phyloP scores from a whole-genome alignment of 305 asterid genomes.

The Ilex paraguariensis region DNA sequence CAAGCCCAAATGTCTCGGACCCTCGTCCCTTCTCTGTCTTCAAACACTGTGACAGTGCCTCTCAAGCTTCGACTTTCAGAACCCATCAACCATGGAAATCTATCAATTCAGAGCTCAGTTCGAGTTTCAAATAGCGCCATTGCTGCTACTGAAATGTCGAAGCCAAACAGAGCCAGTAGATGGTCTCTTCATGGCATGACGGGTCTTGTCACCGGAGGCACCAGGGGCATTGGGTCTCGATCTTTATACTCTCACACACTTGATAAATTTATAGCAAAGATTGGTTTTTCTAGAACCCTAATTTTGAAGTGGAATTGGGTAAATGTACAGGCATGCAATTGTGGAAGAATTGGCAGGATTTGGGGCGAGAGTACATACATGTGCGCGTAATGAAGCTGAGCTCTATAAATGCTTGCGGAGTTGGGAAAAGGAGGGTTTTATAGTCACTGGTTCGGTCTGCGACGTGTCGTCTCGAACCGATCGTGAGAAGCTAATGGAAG shows the following conservation, averaged over 20 bases:
- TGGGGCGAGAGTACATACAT: conserved; percentile 55
- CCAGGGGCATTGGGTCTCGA: conserved; percentile 52
- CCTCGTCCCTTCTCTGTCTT: background rate
- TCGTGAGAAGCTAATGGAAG: conserved; percentile 38
- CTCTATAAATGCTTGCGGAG: conserved; percentile 35
- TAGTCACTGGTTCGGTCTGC: conserved; percentile 54
- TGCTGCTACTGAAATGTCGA: conserved; percentile 1
- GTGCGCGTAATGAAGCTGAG: conserved; percentile 47
- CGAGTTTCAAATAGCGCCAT: conserved; percentile 22
- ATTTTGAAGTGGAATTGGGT: conserved; percentile 14
- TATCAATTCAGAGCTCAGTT: background rate
- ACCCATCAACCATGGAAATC: background rate
- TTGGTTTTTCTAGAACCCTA: background rate
- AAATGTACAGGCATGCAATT: conserved; percentile 38
- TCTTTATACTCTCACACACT: no score
- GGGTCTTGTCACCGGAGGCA: conserved; percentile 65
- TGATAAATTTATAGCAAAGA: no score
- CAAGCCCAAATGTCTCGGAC: conserved; percentile 1
- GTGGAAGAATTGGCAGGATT: conserved; percentile 65
- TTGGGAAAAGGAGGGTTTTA: conserved; percentile 47
- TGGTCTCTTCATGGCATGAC: conserved; percentile 60
- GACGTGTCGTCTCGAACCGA: conserved; percentile 46
- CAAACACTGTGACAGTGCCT: background rate
- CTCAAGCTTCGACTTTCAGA: background rate
- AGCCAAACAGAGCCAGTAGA: conserved; percentile 15